Evolutionary conservation across 345 rosid genomes (phyloP).

Genomic region (Lepidium didymum): DNA sequence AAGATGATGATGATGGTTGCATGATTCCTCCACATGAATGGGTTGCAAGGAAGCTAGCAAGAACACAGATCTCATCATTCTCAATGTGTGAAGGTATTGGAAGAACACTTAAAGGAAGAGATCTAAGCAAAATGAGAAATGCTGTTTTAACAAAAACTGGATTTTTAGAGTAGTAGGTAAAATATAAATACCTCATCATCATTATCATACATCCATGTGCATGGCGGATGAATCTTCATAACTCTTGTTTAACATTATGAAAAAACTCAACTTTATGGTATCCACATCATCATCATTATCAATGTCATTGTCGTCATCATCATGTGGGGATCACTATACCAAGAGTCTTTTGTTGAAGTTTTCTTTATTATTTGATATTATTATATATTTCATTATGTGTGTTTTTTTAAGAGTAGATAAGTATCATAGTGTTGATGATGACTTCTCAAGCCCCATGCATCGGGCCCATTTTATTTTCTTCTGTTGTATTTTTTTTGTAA

Average conservation of each 20-base stretch:
- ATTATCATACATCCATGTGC: constrained; percentile 12
- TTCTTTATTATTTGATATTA: not conserved
- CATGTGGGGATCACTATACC: constrained; percentile 37
- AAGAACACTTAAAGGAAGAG: constrained; percentile 96
- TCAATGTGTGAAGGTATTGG: constrained; percentile 92
- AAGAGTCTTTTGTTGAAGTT: constrained; percentile 19
- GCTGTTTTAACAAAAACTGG: constrained; percentile 86
- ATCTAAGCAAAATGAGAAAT: constrained; percentile 88
- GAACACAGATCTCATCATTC: constrained; percentile 75
- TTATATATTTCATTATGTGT: not conserved
- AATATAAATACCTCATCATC: not conserved
- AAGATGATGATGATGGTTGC: constrained; percentile 34
- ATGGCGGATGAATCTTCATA: constrained; percentile 5
- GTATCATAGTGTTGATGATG: constrained; percentile 32
- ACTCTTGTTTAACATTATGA: constrained; percentile 24
- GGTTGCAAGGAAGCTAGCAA: constrained; percentile 76
- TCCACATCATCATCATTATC: constrained; percentile 36
- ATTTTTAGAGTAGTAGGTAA: constrained; percentile 60
- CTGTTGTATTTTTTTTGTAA: constrained; percentile 3
- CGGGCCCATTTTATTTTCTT: constrained; percentile 31
- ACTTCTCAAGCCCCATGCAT: constrained; percentile 25
- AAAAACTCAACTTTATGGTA: constrained; percentile 21
- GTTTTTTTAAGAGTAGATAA: constrained; percentile 21
- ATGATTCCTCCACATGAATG: constrained; percentile 95
- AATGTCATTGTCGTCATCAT: constrained; percentile 33